Evolutionary conservation across 139 green algal genomes (phyloP), one percentile per base, ranked within the genome.

Genomic region (Chlamydomonas sp.): DNA sequence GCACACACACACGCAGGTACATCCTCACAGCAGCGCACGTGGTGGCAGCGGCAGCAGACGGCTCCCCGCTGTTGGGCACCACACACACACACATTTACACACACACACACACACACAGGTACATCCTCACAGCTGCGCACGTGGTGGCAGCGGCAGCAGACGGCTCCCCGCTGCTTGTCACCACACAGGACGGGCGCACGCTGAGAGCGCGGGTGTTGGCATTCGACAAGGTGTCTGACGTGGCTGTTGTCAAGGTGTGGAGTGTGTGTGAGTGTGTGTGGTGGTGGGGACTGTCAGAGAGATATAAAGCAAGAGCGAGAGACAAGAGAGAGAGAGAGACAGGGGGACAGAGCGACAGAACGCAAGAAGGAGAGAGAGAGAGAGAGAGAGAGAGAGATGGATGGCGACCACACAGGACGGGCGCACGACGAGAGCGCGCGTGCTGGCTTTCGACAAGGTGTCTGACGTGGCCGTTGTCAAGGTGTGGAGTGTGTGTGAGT

Each of bases 1-100:
- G 39, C 39, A n/a, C 39, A 50, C 39, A 50, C 8, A n/a, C 39
- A 50, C 39, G 74, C 34, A 85, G 86, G n/a, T 75, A 67, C 54
- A 67, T 67, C 29, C 68, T 92, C 34, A 95, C 89, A 64, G 95
- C 94, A 50, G 86, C 86, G 24, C 90, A 96, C 71, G 88, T 94
- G 8, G 78, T 95, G 16, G 84, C 65, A 66, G 58, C 61, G 16
- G 37, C 30, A 30, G 8, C 3, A 37, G 22, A 58, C 4, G 2
- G 20, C 8, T 35, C 3, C 48, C 35, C 35, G 20, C 58, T 80
- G 39, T 1, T 77, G 3, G 81, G 92, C 20, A 85, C 89, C 30
- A 70, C 95, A 26, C 81, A 89, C n/a, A n/a, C n/a, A n/a, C 39
- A 50, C 39, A 8, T 50, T 8, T 13, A 13, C 8, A n/a, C 39